phyloP scores from a whole-genome alignment of 2,329 filamentous ascomycete species.

The Colletotrichum graminicola region DNA sequence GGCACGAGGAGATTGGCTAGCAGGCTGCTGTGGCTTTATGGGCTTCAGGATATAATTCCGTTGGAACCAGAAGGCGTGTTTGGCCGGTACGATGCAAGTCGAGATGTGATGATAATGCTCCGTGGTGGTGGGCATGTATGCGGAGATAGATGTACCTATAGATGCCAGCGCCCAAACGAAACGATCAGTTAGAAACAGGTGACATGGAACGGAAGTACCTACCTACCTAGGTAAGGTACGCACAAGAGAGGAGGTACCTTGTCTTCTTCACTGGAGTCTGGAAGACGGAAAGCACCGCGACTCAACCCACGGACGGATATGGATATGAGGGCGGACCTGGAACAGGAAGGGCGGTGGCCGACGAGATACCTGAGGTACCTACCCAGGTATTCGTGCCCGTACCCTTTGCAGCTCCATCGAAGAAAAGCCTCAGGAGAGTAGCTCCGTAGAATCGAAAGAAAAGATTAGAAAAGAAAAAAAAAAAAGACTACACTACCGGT shows the following conservation, averaged over 20 bases:
- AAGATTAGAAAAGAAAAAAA: not conserved
- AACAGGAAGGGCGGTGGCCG: conserved; percentile 12
- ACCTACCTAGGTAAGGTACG: too few species aligned
- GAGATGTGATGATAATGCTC: not conserved
- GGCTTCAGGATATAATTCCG: not conserved
- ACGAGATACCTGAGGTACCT: conserved; percentile 21
- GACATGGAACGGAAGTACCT: not conserved
- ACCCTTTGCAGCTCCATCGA: not conserved
- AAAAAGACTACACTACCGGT: too few species aligned
- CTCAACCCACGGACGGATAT: not conserved
- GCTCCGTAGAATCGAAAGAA: not conserved
- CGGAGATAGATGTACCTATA: not conserved
- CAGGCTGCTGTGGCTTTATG: not conserved
- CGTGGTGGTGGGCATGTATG: not conserved
- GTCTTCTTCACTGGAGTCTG: conserved; percentile 3
- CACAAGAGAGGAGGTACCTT: not conserved
- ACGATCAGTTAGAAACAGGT: not conserved
- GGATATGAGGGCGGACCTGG: not conserved
- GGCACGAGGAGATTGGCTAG: too few species aligned
- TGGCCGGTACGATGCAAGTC: conserved; percentile 2
- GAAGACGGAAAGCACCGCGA: not conserved
- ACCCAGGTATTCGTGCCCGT: too few species aligned
- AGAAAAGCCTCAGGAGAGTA: not conserved
- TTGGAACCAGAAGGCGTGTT: not conserved
- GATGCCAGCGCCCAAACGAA: not conserved